Evolutionary conservation across 108 stramenopile genomes (phyloP).

Genomic region (Pseudonitzschia pungens): DNA sequence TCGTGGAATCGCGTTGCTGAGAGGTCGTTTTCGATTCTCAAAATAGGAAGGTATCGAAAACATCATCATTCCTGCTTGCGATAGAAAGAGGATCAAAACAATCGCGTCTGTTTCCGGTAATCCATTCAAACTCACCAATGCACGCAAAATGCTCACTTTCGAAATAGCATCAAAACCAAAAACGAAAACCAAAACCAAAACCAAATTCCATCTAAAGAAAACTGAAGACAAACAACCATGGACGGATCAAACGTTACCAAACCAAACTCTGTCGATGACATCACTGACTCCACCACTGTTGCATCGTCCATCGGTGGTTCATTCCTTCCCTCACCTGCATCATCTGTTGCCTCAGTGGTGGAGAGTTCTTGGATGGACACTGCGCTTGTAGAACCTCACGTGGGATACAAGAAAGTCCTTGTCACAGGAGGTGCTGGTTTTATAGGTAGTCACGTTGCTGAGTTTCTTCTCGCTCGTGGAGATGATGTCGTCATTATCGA

Average conservation of each 20-base stretch:
- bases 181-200: neutral
- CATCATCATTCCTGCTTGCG: neutral
- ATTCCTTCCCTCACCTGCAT: conserved; percentile 9
- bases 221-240: neutral
- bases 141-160: neutral
- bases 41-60: neutral
- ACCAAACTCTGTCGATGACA: neutral
- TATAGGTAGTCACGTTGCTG: conserved; percentile 90
- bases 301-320: conserved; percentile 18
- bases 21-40: neutral
- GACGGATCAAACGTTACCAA: conserved; percentile 1
- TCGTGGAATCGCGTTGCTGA: neutral
- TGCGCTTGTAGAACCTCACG: conserved; percentile 60
- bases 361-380: conserved; percentile 29
- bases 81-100: neutral
- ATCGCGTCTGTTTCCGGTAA: no score
- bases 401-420: conserved; percentile 88
- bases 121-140: no score
- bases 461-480: conserved; percentile 82
- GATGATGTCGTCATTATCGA: conserved; percentile 96
- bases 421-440: conserved; percentile 99
- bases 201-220: neutral
- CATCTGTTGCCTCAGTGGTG: conserved; percentile 20
- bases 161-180: neutral
- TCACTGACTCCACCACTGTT: neutral